Evolutionary conservation across 2,329 filamentous ascomycete genomes (phyloP).

Genomic region (Verticillium zaregamsianum): DNA sequence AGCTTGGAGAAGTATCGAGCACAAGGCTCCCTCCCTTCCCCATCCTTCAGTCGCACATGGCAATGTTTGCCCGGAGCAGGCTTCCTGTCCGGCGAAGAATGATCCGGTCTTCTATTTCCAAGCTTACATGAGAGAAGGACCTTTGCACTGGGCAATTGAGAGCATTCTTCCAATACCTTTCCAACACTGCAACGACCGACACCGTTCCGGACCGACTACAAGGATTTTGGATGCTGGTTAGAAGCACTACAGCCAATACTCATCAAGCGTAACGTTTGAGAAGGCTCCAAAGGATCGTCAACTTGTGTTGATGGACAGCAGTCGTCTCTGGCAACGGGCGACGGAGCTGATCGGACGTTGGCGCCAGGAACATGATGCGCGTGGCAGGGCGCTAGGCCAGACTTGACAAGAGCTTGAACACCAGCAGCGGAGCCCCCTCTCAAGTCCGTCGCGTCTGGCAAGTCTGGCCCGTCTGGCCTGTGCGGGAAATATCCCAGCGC

Average conservation of each 20-base stretch:
- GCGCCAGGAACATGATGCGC: not conserved
- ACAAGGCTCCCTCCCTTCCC: not conserved
- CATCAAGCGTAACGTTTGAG: not conserved
- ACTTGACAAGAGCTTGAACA: not conserved
- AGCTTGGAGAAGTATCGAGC: not conserved
- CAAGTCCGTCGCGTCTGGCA: not conserved
- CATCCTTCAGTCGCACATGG: not conserved
- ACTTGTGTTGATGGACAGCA: not conserved
- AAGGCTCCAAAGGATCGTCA: not conserved
- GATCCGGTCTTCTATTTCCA: not conserved
- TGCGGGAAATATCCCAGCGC: not conserved
- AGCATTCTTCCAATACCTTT: not conserved
- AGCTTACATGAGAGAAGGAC: not conserved
- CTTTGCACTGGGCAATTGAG: not conserved
- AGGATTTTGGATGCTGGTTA: not conserved
- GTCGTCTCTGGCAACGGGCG: not conserved
- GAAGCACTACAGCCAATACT: not conserved
- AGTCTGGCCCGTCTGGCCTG: not conserved
- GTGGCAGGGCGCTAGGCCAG: not conserved
- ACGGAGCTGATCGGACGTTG: not conserved
- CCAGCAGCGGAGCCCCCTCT: not conserved
- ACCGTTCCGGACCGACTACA: not conserved
- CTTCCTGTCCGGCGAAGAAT: not conserved
- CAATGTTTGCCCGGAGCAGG: not conserved
- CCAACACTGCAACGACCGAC: not conserved